Base-by-base conservation (phyloP, 106 monocot genomes). In the Dactylorhiza incarnata region DNA sequence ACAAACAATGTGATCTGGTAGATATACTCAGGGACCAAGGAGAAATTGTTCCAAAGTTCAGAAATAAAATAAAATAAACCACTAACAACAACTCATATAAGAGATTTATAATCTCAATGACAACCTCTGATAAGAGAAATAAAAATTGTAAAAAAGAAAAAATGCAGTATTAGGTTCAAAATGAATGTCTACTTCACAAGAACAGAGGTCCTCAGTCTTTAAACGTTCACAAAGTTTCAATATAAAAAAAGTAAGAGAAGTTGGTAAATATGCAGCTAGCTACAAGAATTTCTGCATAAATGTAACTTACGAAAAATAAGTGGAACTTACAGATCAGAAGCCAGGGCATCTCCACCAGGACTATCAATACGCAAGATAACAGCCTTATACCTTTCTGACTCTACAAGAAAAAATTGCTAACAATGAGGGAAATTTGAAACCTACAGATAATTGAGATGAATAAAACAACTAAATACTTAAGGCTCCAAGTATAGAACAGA, bases 261-360 rank as follows among this genome's bases (percentile, higher is more conserved):
- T 4, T 11, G n/a, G 56, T 75, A 6, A 55, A 59, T 59, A 45
- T 55, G 26, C 29, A 53, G 51, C 5, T 53, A 53, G 8, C 19
- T 20, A 26, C 2, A 47, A 7, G 16, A 68, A 71, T 45, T 37
- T 37, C 37, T 37, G 37, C 37, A 37, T 3, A 37, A 37, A 37
- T 37, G 37, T 37, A 37, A 37, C 37, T 37, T n/a, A 67, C 7
- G n/a, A 43, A 50, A 37, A 81, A 51, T 26, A 68, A 45, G 17
- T 44, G 14, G 8, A 19, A 89, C 92, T 89, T 86, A 95, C 97
- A 97, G 79, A 91, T 97, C 97, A 81, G 97, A 97, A 79, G 94
- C 94, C 72, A 97, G 83, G 75, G 94, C 97, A 87, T 97, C 97
- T 78, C 97, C 94, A 16, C 97, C 97, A 68, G 97, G 94, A 78